These are phyloP conservation scores for Quercus ilex DNA, from an alignment of 306 rosid genomes.

Conservation along the genomic window DNA sequence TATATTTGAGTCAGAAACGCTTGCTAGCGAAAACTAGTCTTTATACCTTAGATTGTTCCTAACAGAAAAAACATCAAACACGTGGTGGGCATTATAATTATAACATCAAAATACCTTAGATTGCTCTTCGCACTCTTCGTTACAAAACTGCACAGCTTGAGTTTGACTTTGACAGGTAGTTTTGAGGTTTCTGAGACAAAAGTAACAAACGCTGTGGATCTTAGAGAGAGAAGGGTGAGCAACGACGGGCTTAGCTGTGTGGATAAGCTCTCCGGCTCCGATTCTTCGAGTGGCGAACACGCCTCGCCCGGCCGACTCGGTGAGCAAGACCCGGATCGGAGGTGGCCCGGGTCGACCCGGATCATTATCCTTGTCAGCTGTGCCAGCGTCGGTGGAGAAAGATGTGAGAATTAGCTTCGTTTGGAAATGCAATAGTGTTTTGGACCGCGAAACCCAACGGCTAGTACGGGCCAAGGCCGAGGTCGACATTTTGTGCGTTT, in stretches of 20 bases:
- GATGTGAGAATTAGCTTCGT: conserved; percentile 4
- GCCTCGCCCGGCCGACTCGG: conserved; percentile 73
- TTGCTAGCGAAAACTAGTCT: neutral
- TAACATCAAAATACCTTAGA: conserved; percentile 37
- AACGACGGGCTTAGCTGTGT: conserved; percentile 68
- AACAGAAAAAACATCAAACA: conserved; percentile 36
- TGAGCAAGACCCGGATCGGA: conserved; percentile 67
- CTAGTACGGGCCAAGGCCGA: conserved; percentile 23
- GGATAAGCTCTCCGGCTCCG: conserved; percentile 67
- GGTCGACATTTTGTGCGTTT: conserved; percentile 23
- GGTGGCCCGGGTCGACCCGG: conserved; percentile 45
- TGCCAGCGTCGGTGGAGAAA: conserved; percentile 23
- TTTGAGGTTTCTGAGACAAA: conserved; percentile 53
- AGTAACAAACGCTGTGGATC: conserved; percentile 48
- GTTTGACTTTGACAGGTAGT: neutral
- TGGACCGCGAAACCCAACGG: conserved; percentile 36
- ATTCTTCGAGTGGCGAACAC: conserved; percentile 77
- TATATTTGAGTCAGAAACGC: neutral
- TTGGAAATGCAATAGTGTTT: neutral
- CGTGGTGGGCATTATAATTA: conserved; percentile 10
- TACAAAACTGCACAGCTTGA: conserved; percentile 42
- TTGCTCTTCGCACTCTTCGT: conserved; percentile 40
- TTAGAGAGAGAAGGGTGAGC: conserved; percentile 59
- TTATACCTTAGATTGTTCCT: neutral
- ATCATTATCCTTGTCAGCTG: neutral